Evolutionary conservation across 2,329 filamentous ascomycete species (phyloP).

Genomic region (Tolypocladium guangdongense): DNA sequence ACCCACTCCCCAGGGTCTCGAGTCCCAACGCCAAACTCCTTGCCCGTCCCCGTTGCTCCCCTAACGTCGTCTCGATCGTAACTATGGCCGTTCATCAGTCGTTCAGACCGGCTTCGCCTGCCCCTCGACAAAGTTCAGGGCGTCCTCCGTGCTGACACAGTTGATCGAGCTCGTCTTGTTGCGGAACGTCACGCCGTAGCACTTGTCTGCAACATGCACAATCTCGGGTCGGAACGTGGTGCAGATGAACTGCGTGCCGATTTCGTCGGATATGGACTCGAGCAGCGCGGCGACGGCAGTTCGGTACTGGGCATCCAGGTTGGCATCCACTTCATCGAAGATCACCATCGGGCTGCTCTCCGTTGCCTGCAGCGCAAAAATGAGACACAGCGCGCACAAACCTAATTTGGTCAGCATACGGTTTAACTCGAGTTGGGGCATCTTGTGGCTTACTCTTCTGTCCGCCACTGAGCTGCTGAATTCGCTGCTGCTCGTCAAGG

Average conservation of each 20-base stretch:
- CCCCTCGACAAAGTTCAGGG: conserved; percentile 88
- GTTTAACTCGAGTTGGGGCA: neutral
- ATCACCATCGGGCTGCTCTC: conserved; percentile 98
- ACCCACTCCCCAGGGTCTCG: neutral
- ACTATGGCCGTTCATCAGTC: conserved; percentile 3
- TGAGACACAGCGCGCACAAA: conserved; percentile 90
- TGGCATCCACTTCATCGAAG: conserved; percentile 98
- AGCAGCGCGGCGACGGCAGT: conserved; percentile 89
- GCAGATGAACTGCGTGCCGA: conserved; percentile 81
- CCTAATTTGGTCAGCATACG: conserved; percentile 35
- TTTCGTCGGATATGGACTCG: conserved; percentile 60
- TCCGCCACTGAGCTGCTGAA: conserved; percentile 92
- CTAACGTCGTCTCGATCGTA: neutral
- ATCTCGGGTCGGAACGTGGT: conserved; percentile 98
- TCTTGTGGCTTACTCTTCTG: conserved; percentile 69
- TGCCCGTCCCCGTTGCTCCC: neutral
- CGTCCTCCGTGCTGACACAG: conserved; percentile 77
- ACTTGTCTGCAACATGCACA: conserved; percentile 89
- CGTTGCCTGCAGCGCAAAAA: conserved; percentile 97
- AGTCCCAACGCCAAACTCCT: conserved; percentile 1
- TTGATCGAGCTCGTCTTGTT: conserved; percentile 94
- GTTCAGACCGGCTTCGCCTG: conserved; percentile 36
- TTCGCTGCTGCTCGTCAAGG: conserved; percentile 88
- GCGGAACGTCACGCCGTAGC: conserved; percentile 88
- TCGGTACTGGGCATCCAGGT: conserved; percentile 94